Percentiles rank a stretch among this genome's conserved stretches.
phyloP scores from a whole-genome alignment of 2,329 filamentous ascomycete genomes.

The Sarocladiaceae sp. region DNA sequence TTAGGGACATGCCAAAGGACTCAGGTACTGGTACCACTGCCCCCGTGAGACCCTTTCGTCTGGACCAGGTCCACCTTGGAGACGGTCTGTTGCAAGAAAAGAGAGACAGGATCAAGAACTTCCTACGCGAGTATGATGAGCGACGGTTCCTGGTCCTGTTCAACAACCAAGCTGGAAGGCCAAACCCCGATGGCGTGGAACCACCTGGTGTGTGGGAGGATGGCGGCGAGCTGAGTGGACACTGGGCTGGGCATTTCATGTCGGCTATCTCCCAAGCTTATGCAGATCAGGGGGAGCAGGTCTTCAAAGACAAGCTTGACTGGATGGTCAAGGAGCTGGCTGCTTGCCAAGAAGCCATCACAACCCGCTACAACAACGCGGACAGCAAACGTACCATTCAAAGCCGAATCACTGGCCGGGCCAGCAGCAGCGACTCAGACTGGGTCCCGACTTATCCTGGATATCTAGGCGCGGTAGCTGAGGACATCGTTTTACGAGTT shows the following conservation, averaged over 20 bases:
- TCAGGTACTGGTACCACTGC: conserved; percentile 22
- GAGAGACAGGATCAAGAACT: conserved; percentile 24
- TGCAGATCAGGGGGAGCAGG: conserved; percentile 22
- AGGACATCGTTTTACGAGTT: conserved; percentile 25
- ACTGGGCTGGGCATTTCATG: conserved; percentile 28
- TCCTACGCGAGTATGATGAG: conserved; percentile 22
- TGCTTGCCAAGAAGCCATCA: conserved; percentile 24
- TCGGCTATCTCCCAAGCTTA: conserved; percentile 25
- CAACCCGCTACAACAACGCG: conserved; percentile 18
- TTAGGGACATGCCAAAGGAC: too few species aligned
- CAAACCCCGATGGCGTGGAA: conserved; percentile 19
- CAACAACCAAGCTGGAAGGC: conserved; percentile 24
- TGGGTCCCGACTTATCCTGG: conserved; percentile 24
- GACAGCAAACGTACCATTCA: not conserved
- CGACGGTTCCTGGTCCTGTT: conserved; percentile 24
- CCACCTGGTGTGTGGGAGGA: conserved; percentile 27
- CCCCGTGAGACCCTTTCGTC: conserved; percentile 25
- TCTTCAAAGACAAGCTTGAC: conserved; percentile 25
- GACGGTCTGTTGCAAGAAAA: conserved; percentile 25
- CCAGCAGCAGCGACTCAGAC: conserved; percentile 12
- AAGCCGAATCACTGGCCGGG: conserved; percentile 12
- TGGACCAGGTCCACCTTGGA: conserved; percentile 24
- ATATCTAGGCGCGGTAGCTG: conserved; percentile 25
- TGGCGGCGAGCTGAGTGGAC: conserved; percentile 26
- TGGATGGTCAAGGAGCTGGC: conserved; percentile 26